Base-by-base conservation (phyloP, 1,284 basidiomycete genomes). In the Kwoniella shivajii region DNA sequence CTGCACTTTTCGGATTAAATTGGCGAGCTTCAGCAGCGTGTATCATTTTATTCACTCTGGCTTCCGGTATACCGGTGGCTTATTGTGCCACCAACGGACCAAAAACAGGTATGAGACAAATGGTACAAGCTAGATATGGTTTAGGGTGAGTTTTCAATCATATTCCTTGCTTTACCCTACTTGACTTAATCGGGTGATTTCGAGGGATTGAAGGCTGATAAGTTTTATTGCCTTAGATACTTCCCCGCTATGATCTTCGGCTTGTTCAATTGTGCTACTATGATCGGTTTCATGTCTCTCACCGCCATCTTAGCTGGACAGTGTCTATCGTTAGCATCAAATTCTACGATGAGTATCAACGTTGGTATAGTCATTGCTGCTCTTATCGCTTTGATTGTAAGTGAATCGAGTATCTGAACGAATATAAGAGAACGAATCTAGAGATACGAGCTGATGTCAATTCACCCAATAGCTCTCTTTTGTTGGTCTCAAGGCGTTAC, bases 321-420 rank as follows among this genome's bases (percentile, higher is more conserved):
- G 75, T 84, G 88, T 1, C 80, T 92, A 1, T 80, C 86, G 0
- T 87, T 88, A 46, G 88, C 89, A 10, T 83, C 85, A 20, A 82
- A 82, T 56, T 84, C 84, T 9, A 65, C 50, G 61, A 78, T 78
- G 71, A 79, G 73, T 61, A 80, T 74, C 71, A 74, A 72, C 48
- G 88, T 95, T 14, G 93, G 93, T 0, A 97, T 97, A 56, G 88
- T 93, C 26, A 86, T 97, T 45, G 88, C 95, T 26, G 83, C 85
- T 0, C 64, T 89, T 29, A 82, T 95, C 43, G 87, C 89, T 3
- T 82, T 97, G 24, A 71, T 90, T 13, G 86, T 87, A 62, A 67
- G 84, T 80, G 14, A n/a, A 50, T 59, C 29, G 58, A 54, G 30
- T 46, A 34, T 29, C 39, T 36, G 18, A 10, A 10, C n/a, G 11